A percentile compares a stretch with the other conserved stretches of the same genome.
Conservation (phyloP, 306 rosid species). For the Cyamopsis tetragonoloba region DNA sequence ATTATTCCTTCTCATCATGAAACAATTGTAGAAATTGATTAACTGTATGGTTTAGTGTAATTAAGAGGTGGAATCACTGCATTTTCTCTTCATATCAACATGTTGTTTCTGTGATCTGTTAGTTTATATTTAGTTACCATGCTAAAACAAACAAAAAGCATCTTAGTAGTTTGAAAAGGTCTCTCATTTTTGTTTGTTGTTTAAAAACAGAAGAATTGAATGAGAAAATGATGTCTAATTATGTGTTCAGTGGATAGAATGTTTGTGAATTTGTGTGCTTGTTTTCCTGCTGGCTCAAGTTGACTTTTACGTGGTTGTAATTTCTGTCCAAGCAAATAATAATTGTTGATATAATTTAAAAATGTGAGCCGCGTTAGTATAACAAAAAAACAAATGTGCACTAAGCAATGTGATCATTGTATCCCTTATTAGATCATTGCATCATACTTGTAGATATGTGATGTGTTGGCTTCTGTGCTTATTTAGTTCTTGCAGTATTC, state of each 20-base stretch:
- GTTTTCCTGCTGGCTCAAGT: too few species aligned
- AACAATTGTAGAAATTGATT: too few species aligned
- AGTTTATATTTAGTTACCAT: background rate
- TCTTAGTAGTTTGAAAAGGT: background rate
- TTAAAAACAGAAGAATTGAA: background rate
- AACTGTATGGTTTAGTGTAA: background rate
- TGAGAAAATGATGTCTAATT: background rate
- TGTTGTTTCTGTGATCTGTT: background rate
- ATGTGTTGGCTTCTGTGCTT: background rate
- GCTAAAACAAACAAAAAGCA: background rate
- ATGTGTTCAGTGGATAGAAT: background rate
- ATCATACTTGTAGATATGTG: background rate
- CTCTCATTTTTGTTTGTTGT: background rate
- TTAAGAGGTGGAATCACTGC: too few species aligned
- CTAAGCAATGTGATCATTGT: background rate
- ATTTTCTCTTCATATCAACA: too few species aligned
- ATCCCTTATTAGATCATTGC: background rate
- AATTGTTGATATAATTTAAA: too few species aligned
- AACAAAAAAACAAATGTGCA: too few species aligned
- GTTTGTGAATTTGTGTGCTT: conserved; percentile 2
- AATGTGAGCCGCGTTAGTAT: too few species aligned
- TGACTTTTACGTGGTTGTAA: too few species aligned
- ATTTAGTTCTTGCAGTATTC: background rate
- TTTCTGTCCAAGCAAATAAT: too few species aligned
- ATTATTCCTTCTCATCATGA: too few species aligned